phyloP scores from a whole-genome alignment of 2,329 filamentous ascomycete genomes.

The Colletotrichum echinochloae region DNA sequence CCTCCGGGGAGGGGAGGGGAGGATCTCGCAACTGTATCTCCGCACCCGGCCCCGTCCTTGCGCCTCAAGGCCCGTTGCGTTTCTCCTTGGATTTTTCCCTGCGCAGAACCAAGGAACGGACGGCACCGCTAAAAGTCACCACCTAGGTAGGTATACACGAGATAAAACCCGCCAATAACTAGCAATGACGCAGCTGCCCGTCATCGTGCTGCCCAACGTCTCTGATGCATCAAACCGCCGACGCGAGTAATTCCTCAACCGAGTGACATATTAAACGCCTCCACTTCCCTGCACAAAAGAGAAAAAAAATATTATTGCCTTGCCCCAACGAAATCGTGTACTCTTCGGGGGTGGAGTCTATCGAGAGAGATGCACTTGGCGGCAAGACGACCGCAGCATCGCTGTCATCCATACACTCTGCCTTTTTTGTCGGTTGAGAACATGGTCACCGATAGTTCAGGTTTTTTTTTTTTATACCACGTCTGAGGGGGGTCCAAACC shows the following conservation, averaged over 20 bases:
- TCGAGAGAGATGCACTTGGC: not conserved
- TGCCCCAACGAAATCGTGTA: slow-evolving; percentile 8
- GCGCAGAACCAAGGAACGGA: slow-evolving; percentile 6
- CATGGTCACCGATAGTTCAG: not conserved
- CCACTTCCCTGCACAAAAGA: slow-evolving; percentile 37
- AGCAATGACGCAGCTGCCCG: slow-evolving; percentile 25
- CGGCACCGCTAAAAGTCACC: slow-evolving; percentile 9
- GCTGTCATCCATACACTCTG: not conserved
- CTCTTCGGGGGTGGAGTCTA: not conserved
- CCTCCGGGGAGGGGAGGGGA: no score
- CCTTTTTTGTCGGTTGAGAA: not conserved
- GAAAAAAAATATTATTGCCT: slow-evolving; percentile 25
- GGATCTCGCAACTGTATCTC: slow-evolving; percentile 14
- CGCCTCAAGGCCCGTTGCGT: not conserved
- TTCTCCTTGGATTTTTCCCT: not conserved
- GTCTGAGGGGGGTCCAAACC: slow-evolving; percentile 2
- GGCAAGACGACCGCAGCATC: not conserved
- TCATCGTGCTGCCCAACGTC: slow-evolving; percentile 13
- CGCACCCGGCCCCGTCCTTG: slow-evolving; percentile 6
- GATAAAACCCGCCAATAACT: not conserved
- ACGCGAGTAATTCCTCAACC: slow-evolving; percentile 38
- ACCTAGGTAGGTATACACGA: not conserved
- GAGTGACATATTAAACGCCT: slow-evolving; percentile 35
- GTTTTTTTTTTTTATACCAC: not conserved
- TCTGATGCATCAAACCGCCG: slow-evolving; percentile 3